These are phyloP conservation scores for Paraleonurus japonicus DNA, from an alignment of 257 asterid genomes.

Conservation along the genomic window DNA sequence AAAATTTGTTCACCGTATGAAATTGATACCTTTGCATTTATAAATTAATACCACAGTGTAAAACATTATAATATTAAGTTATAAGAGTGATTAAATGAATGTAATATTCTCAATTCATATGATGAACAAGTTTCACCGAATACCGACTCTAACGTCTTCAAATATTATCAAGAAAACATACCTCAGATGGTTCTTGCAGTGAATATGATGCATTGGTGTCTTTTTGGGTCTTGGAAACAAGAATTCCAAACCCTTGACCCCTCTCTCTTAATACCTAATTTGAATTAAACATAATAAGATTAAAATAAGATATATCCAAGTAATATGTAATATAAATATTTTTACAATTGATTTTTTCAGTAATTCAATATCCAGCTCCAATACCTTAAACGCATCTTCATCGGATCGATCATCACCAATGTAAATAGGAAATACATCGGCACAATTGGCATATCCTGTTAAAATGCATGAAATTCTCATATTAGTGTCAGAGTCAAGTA, in stretches of 20 bases:
- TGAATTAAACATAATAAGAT: neutral
- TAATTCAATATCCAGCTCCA: neutral
- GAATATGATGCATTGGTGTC: slow-evolving; percentile 85
- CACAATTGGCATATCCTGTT: slow-evolving; percentile 68
- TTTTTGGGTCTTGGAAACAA: slow-evolving; percentile 76
- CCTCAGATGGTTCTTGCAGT: slow-evolving; percentile 91
- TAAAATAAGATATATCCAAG: neutral
- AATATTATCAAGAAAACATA: neutral
- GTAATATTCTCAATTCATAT: no score
- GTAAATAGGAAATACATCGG: slow-evolving; percentile 78
- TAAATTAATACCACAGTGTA: no score
- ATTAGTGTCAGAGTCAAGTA: no score
- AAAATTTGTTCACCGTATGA: no score
- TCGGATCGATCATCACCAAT: slow-evolving; percentile 92
- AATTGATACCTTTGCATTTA: no score
- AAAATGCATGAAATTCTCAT: neutral
- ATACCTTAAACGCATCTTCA: slow-evolving; percentile 93
- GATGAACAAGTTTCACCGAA: no score
- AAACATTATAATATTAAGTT: no score
- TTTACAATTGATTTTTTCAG: neutral
- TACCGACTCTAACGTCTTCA: no score
- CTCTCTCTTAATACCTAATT: slow-evolving; percentile 67
- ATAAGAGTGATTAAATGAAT: no score
- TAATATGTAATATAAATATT: neutral
- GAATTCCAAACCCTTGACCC: slow-evolving; percentile 88